Percentiles rank a stretch among this genome's conserved stretches.
Evolutionary conservation across 306 rosid species (phyloP).

Genomic region (Purshia tridentata): DNA sequence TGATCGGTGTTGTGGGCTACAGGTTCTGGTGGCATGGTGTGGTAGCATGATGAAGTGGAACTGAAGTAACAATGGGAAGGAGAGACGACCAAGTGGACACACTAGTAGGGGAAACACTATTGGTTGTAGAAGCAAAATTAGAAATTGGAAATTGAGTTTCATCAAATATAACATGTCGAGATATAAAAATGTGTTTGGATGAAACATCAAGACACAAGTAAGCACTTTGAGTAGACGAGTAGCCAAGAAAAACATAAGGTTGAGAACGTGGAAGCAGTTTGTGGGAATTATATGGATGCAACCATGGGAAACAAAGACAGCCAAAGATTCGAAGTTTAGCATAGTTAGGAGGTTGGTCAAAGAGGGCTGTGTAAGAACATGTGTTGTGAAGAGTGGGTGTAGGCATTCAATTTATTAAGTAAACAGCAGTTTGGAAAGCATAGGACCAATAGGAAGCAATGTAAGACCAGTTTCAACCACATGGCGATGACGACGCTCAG

Average conservation of each 20-base stretch:
- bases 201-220: no score
- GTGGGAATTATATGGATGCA: no score
- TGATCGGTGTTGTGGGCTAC: no score
- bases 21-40: no score
- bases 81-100: not conserved
- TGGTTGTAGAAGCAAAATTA: not conserved
- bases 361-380: not conserved
- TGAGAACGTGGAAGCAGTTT: no score
- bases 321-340: not conserved
- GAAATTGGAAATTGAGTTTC: not conserved
- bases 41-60: not conserved
- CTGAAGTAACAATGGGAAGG: not conserved
- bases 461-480: not conserved
- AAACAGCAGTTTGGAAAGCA: not conserved
- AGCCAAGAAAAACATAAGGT: no score
- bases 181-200: no score
- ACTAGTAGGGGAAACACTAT: not conserved
- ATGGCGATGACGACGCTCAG: slow-evolving; percentile 1
- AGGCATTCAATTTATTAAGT: not conserved
- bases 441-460: not conserved
- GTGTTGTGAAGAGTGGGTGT: not conserved
- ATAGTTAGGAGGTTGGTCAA: not conserved
- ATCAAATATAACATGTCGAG: not conserved
- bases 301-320: not conserved
- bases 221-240: no score